phyloP scores from a whole-genome alignment of 257 asterid genomes.

The Solanum microdontum region DNA sequence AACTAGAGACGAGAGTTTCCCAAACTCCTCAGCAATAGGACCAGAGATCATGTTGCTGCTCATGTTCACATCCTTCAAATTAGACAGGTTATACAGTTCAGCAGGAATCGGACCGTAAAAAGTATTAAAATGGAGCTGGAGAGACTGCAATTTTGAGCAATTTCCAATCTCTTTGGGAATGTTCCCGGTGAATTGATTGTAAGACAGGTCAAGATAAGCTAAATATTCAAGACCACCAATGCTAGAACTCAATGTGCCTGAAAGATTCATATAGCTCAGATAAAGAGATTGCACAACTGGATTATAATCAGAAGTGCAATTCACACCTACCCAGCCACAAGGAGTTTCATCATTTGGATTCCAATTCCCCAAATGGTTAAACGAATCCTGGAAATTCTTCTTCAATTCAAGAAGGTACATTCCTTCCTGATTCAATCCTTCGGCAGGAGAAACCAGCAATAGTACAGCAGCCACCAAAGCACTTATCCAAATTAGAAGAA shows the following conservation, averaged over 20 bases:
- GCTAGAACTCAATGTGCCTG: conserved; percentile 50
- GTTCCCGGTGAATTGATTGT: conserved; percentile 41
- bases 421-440: conserved; percentile 61
- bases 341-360: conserved; percentile 56
- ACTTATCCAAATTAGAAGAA: conserved; percentile 24
- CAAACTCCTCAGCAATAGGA: conserved; percentile 53
- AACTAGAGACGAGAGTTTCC: conserved; percentile 55
- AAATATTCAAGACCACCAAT: conserved; percentile 43
- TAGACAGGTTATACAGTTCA: conserved; percentile 45
- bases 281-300: conserved; percentile 56
- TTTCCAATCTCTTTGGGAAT: conserved; percentile 70
- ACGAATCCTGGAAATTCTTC: conserved; percentile 40
- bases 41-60: conserved; percentile 74
- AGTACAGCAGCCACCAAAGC: conserved; percentile 12
- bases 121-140: conserved; percentile 46
- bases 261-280: conserved; percentile 45
- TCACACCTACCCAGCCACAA: conserved; percentile 75
- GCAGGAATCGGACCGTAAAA: conserved; percentile 56
- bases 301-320: conserved; percentile 34
- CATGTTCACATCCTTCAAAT: conserved; percentile 29
- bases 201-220: conserved; percentile 50
- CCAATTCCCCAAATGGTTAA: conserved; percentile 45
- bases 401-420: conserved; percentile 51
- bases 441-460: conserved; percentile 27
- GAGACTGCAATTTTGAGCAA: conserved; percentile 34